Evolutionary conservation across 345 rosid species (phyloP), one percentile per base, ranked within the genome.

Genomic region (Syzygium oleosum): DNA sequence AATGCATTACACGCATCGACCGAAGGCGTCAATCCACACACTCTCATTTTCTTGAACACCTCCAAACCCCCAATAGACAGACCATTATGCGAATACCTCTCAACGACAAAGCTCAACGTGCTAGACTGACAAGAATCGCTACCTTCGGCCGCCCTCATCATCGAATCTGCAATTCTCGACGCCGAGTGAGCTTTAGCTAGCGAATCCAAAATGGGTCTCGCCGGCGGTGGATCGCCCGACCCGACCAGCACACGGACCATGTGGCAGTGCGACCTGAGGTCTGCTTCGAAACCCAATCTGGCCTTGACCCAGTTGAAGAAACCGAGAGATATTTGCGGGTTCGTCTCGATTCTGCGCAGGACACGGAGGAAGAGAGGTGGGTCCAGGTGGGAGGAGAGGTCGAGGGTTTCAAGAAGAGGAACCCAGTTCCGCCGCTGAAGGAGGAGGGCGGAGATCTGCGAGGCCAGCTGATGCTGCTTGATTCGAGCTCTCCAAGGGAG

Each of bases 241-340:
- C 85, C 87, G 23, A 90, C 4, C 52, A 91, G 90, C 22, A 91
- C 85, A 6, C 78, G 91, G 91, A 92, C 90, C 27, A 92, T 85
- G 12, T 87, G 91, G 78, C 96, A 96, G 43, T 90, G 92, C 17
- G 95, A 91, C 54, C 84, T 89, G 58, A 96, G 92, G 92, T 93
- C 95, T 7, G 94, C 97, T 3, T 93, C 90, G 38, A 96, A 92
- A 25, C 90, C 91, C 49, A 93, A 91, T 89, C 92, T 86, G 61
- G 91, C 61, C 86, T 84, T 87, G 27, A 91, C 94, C 92, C 92
- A 93, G 80, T 92, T 91, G 94, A 93, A 95, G 94, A 96, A 95
- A 87, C 85, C 56, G 41, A 96, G 92, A 52, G 95, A 88, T 63
- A 90, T 87, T 84, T 86, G 88, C 31, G 95, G 94, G 58, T 89